Evolutionary conservation across 768 basidiomycete genomes (phyloP).

Genomic region (Calocybe cyanea): DNA sequence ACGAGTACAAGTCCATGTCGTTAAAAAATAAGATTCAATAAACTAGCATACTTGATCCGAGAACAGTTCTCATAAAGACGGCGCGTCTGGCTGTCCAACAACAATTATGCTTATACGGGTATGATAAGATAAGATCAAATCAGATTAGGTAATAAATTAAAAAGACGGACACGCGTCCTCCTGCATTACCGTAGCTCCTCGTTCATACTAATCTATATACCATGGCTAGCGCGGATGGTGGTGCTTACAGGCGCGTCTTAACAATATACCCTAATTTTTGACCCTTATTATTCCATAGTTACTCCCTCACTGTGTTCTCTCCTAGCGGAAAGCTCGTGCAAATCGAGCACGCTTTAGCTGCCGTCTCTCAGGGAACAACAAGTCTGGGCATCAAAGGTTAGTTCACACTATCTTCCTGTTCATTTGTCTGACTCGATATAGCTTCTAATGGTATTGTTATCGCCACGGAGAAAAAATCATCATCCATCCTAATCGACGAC

Average conservation of each 20-base stretch:
- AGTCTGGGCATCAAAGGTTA: slow-evolving; percentile 98
- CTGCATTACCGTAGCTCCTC: background rate
- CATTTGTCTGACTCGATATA: slow-evolving; percentile 26
- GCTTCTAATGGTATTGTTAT: slow-evolving; percentile 99
- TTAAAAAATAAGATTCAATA: background rate
- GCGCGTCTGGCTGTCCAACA: too few relatives aligned
- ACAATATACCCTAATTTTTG: slow-evolving; percentile 8
- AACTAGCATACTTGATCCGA: too few relatives aligned
- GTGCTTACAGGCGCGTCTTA: slow-evolving; percentile 63
- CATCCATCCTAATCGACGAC: slow-evolving; percentile 96
- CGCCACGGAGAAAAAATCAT: slow-evolving; percentile 98
- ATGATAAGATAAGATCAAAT: slow-evolving; percentile 9
- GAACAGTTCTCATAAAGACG: too few relatives aligned
- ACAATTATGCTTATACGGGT: too few relatives aligned
- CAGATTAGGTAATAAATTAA: slow-evolving; percentile 9
- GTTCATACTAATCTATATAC: slow-evolving; percentile 1
- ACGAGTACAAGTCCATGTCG: background rate
- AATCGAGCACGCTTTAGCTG: slow-evolving; percentile 98
- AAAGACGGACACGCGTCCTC: slow-evolving; percentile 23
- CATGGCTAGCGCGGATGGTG: slow-evolving; percentile 82
- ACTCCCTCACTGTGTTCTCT: slow-evolving; percentile 99
- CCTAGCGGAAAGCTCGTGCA: slow-evolving; percentile 99
- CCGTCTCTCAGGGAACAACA: slow-evolving; percentile 92
- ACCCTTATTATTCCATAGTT: slow-evolving; percentile 45
- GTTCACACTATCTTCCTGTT: slow-evolving; percentile 18